A percentile compares a stretch with the other conserved stretches of the same genome.
phyloP scores from a whole-genome alignment of 78 protist species.

The Diacronema lutheri region DNA sequence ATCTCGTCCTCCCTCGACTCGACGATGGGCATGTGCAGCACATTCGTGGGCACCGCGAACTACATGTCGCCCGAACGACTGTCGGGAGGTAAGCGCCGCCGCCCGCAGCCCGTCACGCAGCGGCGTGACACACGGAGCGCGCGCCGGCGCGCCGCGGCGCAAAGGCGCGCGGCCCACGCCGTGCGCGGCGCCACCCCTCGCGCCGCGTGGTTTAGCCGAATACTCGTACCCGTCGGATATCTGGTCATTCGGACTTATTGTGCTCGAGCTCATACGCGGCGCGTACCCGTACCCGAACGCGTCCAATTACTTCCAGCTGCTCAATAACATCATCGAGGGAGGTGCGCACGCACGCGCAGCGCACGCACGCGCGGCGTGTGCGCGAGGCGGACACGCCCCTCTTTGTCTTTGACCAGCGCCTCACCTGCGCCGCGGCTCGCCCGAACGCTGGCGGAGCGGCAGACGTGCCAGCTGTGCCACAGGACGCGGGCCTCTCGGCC shows the following conservation, averaged over 20 bases:
- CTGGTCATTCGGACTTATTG: neutral
- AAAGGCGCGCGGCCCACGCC: neutral
- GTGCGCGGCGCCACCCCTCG: neutral
- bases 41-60: neutral
- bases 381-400: no score
- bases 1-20: conserved; percentile 7
- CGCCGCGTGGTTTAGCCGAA: no score
- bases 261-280: neutral
- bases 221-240: conserved; percentile 3
- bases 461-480: neutral
- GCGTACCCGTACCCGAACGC: neutral
- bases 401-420: neutral
- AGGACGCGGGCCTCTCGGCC: neutral
- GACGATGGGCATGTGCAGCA: neutral
- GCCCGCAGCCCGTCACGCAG: no score
- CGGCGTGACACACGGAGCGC: no score
- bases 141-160: no score
- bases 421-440: no score
- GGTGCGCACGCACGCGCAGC: neutral
- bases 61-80: conserved; percentile 15
- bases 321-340: neutral
- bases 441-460: neutral
- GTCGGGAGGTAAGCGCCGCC: neutral
- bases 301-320: neutral
- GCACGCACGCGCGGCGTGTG: no score